Evolutionary conservation across 2,329 filamentous ascomycete genomes (phyloP).

Genomic region (Pseudogymnoascus sp.): DNA sequence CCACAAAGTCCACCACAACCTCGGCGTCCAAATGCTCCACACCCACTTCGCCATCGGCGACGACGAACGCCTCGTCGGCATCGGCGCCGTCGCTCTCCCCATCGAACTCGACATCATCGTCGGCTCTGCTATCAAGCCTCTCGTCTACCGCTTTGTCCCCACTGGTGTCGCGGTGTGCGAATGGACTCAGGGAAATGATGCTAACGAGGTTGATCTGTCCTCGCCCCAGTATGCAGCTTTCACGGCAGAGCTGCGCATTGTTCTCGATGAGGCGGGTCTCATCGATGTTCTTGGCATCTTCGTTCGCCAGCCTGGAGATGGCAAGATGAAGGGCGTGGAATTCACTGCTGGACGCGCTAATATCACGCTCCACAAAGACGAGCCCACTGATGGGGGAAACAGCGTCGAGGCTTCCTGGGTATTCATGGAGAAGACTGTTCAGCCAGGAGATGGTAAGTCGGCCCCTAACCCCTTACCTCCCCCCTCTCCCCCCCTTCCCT

Average conservation of each 20-base stretch:
- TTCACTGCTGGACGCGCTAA: not conserved
- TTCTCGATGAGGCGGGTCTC: not conserved
- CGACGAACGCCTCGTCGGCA: constrained; percentile 28
- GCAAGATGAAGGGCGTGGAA: not conserved
- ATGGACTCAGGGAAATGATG: not conserved
- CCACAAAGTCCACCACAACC: constrained; percentile 32
- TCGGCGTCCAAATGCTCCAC: constrained; percentile 28
- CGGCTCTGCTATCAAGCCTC: not conserved
- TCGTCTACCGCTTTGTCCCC: not conserved
- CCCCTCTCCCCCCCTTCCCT: not conserved
- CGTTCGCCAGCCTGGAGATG: not conserved
- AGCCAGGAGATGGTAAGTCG: not conserved
- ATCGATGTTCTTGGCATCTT: not conserved
- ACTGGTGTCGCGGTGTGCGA: not conserved
- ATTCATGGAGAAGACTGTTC: not conserved
- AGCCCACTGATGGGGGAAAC: not conserved
- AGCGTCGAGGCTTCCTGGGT: not conserved
- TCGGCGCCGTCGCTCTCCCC: constrained; percentile 14
- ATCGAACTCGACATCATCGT: constrained; percentile 1
- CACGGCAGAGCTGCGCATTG: not conserved
- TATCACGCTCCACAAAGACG: not conserved
- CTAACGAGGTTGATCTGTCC: not conserved
- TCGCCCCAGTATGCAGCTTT: not conserved
- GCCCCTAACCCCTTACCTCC: not conserved
- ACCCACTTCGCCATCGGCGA: constrained; percentile 33